A percentile compares a stretch with the other conserved stretches of the same genome.
Conservation (phyloP, 192 early-diverging fungal genomes). For the Coemansia sp. region DNA sequence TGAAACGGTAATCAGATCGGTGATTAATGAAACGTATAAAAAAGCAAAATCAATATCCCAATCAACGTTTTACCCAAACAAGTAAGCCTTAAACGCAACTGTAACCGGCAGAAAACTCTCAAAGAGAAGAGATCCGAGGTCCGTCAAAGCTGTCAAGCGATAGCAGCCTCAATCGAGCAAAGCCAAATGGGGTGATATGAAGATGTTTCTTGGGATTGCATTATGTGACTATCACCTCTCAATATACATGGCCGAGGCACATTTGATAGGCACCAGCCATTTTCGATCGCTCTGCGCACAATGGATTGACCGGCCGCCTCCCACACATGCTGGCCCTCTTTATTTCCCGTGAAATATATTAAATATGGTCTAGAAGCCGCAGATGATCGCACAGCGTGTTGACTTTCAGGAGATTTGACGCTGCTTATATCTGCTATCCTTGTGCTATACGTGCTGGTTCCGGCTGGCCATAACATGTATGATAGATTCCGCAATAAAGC, state of each 20-base stretch:
- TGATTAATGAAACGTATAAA: no score
- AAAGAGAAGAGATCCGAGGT: no score
- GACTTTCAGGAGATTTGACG: background rate
- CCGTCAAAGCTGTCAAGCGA: no score
- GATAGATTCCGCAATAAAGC: background rate
- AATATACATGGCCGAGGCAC: background rate
- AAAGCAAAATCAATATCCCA: no score
- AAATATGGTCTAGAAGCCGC: background rate
- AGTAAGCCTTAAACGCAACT: no score
- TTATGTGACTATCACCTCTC: no score
- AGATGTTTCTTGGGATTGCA: no score
- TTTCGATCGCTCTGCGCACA: background rate
- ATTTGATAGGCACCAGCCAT: background rate
- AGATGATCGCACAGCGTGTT: background rate
- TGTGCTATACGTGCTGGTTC: background rate
- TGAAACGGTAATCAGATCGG: no score
- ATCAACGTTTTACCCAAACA: no score
- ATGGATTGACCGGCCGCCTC: background rate
- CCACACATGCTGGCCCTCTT: conserved; percentile 1
- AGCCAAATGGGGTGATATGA: no score
- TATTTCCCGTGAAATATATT: background rate
- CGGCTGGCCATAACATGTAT: background rate
- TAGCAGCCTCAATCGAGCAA: no score
- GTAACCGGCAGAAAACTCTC: no score
- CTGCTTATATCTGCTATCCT: background rate